Conservation (phyloP, 345 rosid genomes). For the Passiflora organensis region DNA sequence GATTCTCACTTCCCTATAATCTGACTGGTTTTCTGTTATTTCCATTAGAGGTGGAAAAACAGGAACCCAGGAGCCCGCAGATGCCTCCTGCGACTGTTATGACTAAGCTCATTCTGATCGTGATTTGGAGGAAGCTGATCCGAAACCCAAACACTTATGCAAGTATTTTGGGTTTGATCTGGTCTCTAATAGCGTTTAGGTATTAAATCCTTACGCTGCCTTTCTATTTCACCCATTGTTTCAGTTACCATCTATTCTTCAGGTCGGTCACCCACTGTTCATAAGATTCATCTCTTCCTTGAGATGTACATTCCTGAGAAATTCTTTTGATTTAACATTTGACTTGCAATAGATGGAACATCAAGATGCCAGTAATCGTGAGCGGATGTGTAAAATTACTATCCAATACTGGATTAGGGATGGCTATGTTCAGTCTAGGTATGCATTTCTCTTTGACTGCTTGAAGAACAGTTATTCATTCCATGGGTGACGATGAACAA, state of each 20-base stretch:
- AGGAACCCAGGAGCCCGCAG: conserved; percentile 4
- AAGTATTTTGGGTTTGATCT: conserved; percentile 20
- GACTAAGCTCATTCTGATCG: conserved; percentile 21
- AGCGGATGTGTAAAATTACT: conserved; percentile 19
- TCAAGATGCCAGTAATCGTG: conserved; percentile 23
- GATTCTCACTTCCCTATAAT: too few species aligned
- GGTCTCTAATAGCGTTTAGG: conserved; percentile 29
- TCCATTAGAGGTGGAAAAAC: background rate
- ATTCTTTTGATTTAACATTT: background rate
- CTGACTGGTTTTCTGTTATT: too few species aligned
- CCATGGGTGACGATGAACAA: background rate
- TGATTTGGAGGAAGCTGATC: conserved; percentile 33
- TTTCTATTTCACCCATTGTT: background rate
- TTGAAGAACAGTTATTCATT: background rate
- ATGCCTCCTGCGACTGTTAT: conserved; percentile 32
- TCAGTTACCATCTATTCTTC: background rate
- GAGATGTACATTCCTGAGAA: too few species aligned
- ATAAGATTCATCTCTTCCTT: too few species aligned
- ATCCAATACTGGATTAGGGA: conserved; percentile 27
- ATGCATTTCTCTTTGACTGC: background rate
- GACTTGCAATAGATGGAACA: conserved; percentile 16
- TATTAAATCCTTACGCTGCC: background rate
- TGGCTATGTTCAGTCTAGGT: conserved; percentile 29
- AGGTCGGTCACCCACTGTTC: too few species aligned
- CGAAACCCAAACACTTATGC: conserved; percentile 30